Evolutionary conservation across 306 rosid species (phyloP).

Genomic region (Gillenia trifoliata): DNA sequence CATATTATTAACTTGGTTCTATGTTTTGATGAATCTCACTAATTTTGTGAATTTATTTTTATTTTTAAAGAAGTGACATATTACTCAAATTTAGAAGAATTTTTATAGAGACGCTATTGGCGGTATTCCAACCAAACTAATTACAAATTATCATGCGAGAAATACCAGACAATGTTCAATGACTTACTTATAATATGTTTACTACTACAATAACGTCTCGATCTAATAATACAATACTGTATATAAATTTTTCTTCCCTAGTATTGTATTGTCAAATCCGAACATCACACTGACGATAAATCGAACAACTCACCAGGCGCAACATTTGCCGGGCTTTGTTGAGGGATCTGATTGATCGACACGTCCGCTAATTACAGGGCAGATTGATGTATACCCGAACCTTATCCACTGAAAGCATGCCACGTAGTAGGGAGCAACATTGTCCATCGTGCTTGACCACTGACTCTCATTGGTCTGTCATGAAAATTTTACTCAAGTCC

Average conservation of each 20-base stretch:
- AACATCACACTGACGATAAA: too few relatives aligned
- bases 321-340: conserved; percentile 2
- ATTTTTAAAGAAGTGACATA: background rate
- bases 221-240: too few relatives aligned
- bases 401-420: background rate
- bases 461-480: conserved; percentile 4
- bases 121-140: background rate
- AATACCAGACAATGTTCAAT: too few relatives aligned
- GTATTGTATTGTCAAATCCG: too few relatives aligned
- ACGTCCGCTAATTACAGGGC: background rate
- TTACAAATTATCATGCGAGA: too few relatives aligned
- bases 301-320: conserved; percentile 24
- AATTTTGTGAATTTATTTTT: background rate
- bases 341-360: conserved; percentile 7
- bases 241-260: too few relatives aligned
- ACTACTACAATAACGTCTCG: too few relatives aligned
- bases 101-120: too few relatives aligned
- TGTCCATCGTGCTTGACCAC: background rate
- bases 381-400: background rate
- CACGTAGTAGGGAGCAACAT: conserved; percentile 25
- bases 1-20: background rate
- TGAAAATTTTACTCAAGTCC: background rate
- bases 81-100: background rate
- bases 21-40: background rate
- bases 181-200: too few relatives aligned